Evolutionary conservation across 176 grass and related monocot species (phyloP).

Genomic region (Tuctoria greenei): DNA sequence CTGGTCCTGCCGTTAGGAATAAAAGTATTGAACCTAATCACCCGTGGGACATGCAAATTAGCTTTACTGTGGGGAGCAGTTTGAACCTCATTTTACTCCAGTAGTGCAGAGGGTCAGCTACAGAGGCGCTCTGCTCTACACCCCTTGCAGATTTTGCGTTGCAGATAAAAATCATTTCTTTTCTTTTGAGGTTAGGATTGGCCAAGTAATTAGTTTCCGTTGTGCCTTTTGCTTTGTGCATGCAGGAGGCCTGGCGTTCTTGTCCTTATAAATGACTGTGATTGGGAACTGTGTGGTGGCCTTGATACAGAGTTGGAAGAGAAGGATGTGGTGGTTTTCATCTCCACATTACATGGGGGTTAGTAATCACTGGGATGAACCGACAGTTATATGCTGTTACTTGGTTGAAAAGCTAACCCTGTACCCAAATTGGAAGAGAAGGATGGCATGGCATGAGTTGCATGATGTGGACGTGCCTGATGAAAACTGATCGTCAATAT

Average conservation of each 20-base stretch:
- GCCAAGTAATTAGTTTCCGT: background rate
- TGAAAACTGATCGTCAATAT: background rate
- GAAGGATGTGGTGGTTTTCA: slow-evolving; percentile 87
- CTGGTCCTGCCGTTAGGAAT: too few relatives aligned
- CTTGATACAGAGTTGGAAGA: slow-evolving; percentile 82
- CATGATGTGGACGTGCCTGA: background rate
- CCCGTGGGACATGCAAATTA: too few relatives aligned
- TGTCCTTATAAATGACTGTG: slow-evolving; percentile 80
- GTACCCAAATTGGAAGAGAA: background rate
- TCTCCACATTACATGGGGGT: slow-evolving; percentile 88
- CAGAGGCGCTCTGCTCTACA: too few relatives aligned
- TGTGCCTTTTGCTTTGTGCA: slow-evolving; percentile 28
- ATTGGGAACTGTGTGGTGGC: slow-evolving; percentile 81
- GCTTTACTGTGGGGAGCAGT: too few relatives aligned
- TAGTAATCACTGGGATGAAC: slow-evolving; percentile 25
- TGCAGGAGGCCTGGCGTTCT: slow-evolving; percentile 89
- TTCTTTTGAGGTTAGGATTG: background rate
- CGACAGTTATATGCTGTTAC: background rate
- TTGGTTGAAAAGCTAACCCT: background rate
- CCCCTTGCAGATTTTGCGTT: too few relatives aligned
- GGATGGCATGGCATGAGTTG: background rate
- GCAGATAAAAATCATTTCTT: background rate
- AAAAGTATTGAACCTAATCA: too few relatives aligned
- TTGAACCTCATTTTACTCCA: too few relatives aligned
- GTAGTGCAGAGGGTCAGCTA: background rate